Conservation (phyloP, 164 flowering plant genomes). For the Vitis riparia region DNA sequence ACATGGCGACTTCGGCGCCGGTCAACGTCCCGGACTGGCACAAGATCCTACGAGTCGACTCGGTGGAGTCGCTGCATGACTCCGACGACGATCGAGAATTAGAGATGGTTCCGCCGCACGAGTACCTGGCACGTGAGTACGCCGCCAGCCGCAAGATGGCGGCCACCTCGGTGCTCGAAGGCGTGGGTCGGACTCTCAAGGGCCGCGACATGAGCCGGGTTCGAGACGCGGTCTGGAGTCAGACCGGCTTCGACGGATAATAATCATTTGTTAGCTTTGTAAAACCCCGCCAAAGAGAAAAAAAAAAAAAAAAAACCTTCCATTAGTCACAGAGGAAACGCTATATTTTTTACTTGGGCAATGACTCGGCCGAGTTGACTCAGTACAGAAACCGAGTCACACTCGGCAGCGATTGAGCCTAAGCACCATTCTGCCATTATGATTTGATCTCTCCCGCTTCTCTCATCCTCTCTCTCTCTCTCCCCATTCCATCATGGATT, state of each 20-base stretch:
- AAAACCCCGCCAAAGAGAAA: too few species aligned
- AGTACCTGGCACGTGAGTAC: conserved; percentile 70
- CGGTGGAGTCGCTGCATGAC: conserved; percentile 66
- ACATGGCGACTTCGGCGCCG: conserved; percentile 80
- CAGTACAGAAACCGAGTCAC: conserved; percentile 10
- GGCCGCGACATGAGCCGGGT: conserved; percentile 97
- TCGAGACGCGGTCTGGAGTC: conserved; percentile 93
- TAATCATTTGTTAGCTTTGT: neutral
- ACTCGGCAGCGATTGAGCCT: conserved; percentile 25
- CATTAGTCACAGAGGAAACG: neutral
- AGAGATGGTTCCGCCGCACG: conserved; percentile 88
- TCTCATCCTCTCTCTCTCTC: too few species aligned
- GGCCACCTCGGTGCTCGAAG: conserved; percentile 75
- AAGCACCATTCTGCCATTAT: neutral
- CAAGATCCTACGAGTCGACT: conserved; percentile 64
- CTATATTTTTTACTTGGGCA: conserved; percentile 28
- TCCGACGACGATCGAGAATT: conserved; percentile 47
- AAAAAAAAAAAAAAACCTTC: too few species aligned
- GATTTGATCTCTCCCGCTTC: too few species aligned
- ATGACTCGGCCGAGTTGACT: conserved; percentile 38
- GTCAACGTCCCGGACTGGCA: conserved; percentile 88
- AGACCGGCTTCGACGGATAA: conserved; percentile 87
- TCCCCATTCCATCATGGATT: too few species aligned
- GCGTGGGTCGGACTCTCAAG: conserved; percentile 91
- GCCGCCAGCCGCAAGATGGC: conserved; percentile 40